Evolutionary conservation across 2,329 filamentous ascomycete species (phyloP).

Genomic region (Fusarium annulatum): DNA sequence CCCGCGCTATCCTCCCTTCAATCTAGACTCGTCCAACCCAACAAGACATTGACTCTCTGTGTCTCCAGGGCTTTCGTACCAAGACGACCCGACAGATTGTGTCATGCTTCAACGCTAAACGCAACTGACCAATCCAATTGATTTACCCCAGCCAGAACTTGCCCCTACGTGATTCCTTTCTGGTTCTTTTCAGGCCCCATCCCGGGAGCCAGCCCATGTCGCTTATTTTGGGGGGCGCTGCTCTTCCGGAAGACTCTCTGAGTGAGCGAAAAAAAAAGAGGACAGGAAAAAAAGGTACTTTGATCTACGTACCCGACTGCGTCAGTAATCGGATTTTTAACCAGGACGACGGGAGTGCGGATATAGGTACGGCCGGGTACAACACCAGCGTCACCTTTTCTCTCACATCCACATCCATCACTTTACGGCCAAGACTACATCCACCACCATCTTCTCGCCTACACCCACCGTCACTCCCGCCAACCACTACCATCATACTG

Average conservation of each 20-base stretch:
- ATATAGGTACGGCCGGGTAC: constrained; percentile 46
- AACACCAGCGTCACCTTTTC: constrained; percentile 39
- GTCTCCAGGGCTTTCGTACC: constrained; percentile 22
- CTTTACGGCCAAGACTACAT: constrained; percentile 28
- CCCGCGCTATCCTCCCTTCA: constrained; percentile 17
- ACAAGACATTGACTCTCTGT: constrained; percentile 21
- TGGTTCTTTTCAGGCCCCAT: constrained; percentile 37
- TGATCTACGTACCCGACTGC: constrained; percentile 13
- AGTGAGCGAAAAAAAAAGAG: background rate
- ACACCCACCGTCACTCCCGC: constrained; percentile 42
- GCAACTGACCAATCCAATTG: constrained; percentile 41
- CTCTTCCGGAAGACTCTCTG: constrained; percentile 18
- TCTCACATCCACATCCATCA: constrained; percentile 15
- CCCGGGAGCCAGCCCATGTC: constrained; percentile 26
- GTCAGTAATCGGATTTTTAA: constrained; percentile 19
- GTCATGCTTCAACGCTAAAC: constrained; percentile 47
- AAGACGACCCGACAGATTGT: constrained; percentile 50
- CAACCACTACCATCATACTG: constrained; percentile 35
- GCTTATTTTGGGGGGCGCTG: constrained; percentile 30
- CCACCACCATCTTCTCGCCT: constrained; percentile 31
- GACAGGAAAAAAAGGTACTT: constrained; percentile 3
- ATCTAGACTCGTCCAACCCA: constrained; percentile 7
- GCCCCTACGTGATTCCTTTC: constrained; percentile 42
- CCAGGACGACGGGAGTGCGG: constrained; percentile 28
- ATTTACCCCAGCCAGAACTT: constrained; percentile 46